Conservation (phyloP, 805 yeast species). For the Candida ovalis region DNA sequence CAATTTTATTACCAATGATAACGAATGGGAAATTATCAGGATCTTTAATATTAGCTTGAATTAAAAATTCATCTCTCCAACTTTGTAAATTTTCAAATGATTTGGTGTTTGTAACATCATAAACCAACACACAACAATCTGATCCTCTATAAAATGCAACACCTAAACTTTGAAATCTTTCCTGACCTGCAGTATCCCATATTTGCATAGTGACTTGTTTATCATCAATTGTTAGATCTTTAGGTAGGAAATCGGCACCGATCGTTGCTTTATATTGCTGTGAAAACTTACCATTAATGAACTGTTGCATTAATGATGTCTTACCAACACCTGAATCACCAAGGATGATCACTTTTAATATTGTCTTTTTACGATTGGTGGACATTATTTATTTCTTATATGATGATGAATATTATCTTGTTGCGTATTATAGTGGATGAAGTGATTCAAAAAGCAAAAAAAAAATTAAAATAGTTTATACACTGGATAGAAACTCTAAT, state of each 20-base stretch:
- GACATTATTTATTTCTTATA: slow-evolving; percentile 45
- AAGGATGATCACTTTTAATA: slow-evolving; percentile 81
- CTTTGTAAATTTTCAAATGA: slow-evolving; percentile 83
- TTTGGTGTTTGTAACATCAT: slow-evolving; percentile 92
- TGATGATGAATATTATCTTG: background rate
- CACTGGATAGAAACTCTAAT: too few relatives aligned
- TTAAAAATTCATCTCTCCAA: slow-evolving; percentile 94
- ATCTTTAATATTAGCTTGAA: slow-evolving; percentile 89
- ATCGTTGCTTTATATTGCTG: slow-evolving; percentile 97
- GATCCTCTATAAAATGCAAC: slow-evolving; percentile 98
- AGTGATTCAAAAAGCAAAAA: background rate
- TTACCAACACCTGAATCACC: slow-evolving; percentile 99
- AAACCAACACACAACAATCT: slow-evolving; percentile 94
- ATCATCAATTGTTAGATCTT: slow-evolving; percentile 83
- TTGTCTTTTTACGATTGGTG: slow-evolving; percentile 62
- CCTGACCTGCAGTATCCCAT: slow-evolving; percentile 99
- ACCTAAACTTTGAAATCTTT: slow-evolving; percentile 92
- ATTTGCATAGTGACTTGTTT: slow-evolving; percentile 78
- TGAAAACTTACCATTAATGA: slow-evolving; percentile 89
- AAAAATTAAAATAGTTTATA: too few relatives aligned
- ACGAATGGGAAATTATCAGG: slow-evolving; percentile 97
- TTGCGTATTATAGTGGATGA: background rate
- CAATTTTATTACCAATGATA: slow-evolving; percentile 91
- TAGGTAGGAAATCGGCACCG: slow-evolving; percentile 95
- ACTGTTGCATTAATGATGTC: slow-evolving; percentile 95